Evolutionary conservation across 179 eudicot genomes (phyloP).

Genomic region (Camellia oleifera): DNA sequence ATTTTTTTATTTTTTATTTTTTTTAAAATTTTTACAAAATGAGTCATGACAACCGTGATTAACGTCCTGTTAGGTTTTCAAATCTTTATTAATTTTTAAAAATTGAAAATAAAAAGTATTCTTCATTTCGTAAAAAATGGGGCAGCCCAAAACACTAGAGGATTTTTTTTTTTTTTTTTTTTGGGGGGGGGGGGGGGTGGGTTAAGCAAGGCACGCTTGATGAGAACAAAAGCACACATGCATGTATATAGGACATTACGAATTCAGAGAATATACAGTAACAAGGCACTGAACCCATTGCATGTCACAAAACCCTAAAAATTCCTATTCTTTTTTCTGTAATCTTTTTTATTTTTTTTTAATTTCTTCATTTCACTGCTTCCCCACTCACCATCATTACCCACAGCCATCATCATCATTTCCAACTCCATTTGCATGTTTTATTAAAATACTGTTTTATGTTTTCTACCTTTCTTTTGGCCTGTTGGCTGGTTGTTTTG

Average conservation of each 20-base stretch:
- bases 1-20: too few species aligned
- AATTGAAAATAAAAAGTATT: too few species aligned
- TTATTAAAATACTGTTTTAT: background rate
- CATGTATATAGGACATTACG: background rate
- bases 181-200: background rate
- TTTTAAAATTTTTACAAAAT: too few species aligned
- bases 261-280: slow-evolving; percentile 10
- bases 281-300: slow-evolving; percentile 23
- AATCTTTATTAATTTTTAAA: too few species aligned
- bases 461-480: slow-evolving; percentile 10
- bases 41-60: too few species aligned
- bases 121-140: background rate
- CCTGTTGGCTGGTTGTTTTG: background rate
- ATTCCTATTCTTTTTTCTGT: slow-evolving; percentile 28
- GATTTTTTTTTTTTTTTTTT: background rate
- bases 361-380: background rate
- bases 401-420: slow-evolving; percentile 23
- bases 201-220: slow-evolving; percentile 21
- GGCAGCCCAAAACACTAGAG: slow-evolving; percentile 9
- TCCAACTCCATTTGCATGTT: slow-evolving; percentile 19
- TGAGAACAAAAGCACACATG: slow-evolving; percentile 13
- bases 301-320: slow-evolving; percentile 47
- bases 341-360: background rate
- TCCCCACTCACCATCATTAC: slow-evolving; percentile 22
- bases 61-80: too few species aligned